Evolutionary conservation across 2,329 filamentous ascomycete genomes (phyloP), one percentile per base, ranked within the genome.

Genomic region (Neofusicoccum kwambonambiense): DNA sequence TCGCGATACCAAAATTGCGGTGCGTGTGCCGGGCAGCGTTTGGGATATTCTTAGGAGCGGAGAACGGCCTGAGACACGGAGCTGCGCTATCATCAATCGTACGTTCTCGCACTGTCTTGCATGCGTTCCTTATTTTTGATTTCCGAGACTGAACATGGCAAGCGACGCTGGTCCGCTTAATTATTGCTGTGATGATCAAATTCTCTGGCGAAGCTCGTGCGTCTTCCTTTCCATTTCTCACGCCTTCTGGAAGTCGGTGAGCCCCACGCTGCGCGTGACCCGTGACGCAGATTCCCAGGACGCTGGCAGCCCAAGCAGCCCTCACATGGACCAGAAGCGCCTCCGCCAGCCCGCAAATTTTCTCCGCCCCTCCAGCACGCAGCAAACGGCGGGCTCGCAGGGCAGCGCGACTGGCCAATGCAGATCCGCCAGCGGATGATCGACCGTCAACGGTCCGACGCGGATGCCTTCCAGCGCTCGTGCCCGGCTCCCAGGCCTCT

Each of bases 381-480:
- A 37, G 41, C 27, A 60, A 47, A 22, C 41, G 37, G 56, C 41
- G 34, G 31, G 41, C 42, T 22, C 22, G 56, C 42, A 60, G 27
- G 27, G 4, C 27, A 45, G 27, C n/a, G 9, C 42, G 56, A 47
- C 56, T 47, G 44, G 42, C 56, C 56, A 60, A 60, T 60, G 56
- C 56, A 45, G 56, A 60, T 60, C 56, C 41, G 56, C 56, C 56
- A 60, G 56, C 56, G 56, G 56, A 60, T 60, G 56, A 60, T 60
- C 56, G 56, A 60, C 56, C 56, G 19, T 60, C 56, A 60, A 60
- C 56, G 56, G 56, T 37, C 56, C 56, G 56, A 60, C 56, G 56
- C 56, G 56, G 56, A 60, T 60, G 56, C 56, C 56, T 60, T 39
- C 54, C 42, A 60, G n/a, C 56, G 56, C 56, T 44, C 56, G 42